phyloP scores from a whole-genome alignment of 2,329 filamentous ascomycete species.

The Diaporthe ilicicola region DNA sequence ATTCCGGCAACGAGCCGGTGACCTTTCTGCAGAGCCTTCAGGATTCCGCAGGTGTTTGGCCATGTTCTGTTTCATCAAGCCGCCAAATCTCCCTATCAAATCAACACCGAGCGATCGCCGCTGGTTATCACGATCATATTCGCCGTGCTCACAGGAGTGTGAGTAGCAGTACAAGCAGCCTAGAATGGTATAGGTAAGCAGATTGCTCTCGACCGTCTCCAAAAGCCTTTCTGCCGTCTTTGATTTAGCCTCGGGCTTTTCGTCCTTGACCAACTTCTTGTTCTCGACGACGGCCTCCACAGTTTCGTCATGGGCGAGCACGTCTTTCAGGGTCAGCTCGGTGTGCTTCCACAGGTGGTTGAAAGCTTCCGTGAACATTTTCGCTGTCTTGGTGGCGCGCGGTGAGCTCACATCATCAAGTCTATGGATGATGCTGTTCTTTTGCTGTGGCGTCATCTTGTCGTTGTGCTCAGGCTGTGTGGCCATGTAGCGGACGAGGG shows the following conservation, averaged over 20 bases:
- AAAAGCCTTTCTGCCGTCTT: constrained; percentile 48
- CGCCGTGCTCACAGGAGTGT: constrained; percentile 69
- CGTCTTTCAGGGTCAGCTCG: constrained; percentile 58
- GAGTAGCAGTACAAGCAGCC: constrained; percentile 68
- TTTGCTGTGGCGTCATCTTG: constrained; percentile 63
- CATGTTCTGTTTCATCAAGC: constrained; percentile 42
- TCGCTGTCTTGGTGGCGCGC: constrained; percentile 52
- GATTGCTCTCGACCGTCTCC: constrained; percentile 52
- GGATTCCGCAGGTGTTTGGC: constrained; percentile 39
- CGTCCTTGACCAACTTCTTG: constrained; percentile 61
- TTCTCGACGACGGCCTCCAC: constrained; percentile 63
- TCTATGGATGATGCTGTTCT: constrained; percentile 58
- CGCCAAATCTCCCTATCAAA: constrained; percentile 46
- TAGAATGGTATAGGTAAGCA: constrained; percentile 64
- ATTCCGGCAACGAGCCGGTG: constrained; percentile 43
- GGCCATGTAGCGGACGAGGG: constrained; percentile 62
- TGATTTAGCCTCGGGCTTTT: constrained; percentile 45
- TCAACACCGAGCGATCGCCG: constrained; percentile 63
- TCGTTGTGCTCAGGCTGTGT: constrained; percentile 54
- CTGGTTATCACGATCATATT: constrained; percentile 63
- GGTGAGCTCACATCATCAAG: constrained; percentile 53
- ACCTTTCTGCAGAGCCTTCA: constrained; percentile 2
- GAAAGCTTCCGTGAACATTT: constrained; percentile 65
- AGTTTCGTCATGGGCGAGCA: constrained; percentile 61
- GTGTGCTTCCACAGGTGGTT: constrained; percentile 60